Percentiles rank a stretch among this genome's conserved stretches.
These are phyloP conservation scores for Entamoeba histolytica DNA, from an alignment of 208 protist genomes.

Conservation along the genomic window DNA sequence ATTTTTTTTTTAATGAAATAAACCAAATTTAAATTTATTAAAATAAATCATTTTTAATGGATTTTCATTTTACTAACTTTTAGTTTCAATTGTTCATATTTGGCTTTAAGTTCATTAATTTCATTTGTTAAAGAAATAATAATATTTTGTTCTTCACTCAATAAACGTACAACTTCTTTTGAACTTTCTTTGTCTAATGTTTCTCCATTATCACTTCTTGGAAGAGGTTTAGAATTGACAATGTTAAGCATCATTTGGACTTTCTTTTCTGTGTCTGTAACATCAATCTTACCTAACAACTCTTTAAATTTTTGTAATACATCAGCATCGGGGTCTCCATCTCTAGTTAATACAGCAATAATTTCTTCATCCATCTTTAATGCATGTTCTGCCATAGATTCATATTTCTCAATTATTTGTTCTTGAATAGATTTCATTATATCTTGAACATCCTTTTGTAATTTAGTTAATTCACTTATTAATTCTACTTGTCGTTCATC, in stretches of 20 bases:
- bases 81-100: not conserved
- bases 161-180: not conserved
- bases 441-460: not conserved
- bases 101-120: not conserved
- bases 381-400: not conserved
- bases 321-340: not conserved
- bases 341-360: not conserved
- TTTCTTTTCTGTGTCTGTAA: not conserved
- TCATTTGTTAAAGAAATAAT: not conserved
- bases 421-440: not conserved
- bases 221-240: not conserved
- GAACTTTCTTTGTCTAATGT: not conserved
- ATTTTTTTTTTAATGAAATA: no score
- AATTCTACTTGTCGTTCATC: not conserved
- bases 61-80: not conserved
- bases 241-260: not conserved
- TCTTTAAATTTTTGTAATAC: not conserved
- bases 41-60: no score
- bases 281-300: not conserved
- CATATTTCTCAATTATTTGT: not conserved
- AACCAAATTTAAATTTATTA: no score
- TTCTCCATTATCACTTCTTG: not conserved
- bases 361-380: not conserved
- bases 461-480: not conserved
- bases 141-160: not conserved